Evolutionary conservation across 192 early-diverging fungal species (phyloP).

Genomic region (Coemansia sp.): DNA sequence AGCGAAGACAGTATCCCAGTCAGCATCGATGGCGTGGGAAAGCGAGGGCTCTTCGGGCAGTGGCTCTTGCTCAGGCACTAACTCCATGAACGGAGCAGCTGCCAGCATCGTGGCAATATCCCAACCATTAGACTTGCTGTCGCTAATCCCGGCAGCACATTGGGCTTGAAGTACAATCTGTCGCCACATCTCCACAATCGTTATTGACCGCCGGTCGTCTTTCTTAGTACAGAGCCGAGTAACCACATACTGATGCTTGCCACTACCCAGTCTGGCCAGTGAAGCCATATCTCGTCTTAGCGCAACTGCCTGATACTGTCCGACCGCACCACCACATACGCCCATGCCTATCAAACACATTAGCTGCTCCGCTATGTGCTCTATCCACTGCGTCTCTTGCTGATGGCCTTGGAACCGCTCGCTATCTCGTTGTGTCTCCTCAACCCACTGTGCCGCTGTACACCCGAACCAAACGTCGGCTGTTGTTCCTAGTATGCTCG

Average conservation of each 20-base stretch:
- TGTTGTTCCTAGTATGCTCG: conserved; percentile 17
- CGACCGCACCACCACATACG: background rate
- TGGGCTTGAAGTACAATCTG: background rate
- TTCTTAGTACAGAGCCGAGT: background rate
- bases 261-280: background rate
- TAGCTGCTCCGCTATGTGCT: conserved; percentile 12
- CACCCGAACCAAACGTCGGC: conserved; percentile 38
- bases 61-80: background rate
- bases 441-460: conserved; percentile 33
- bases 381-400: conserved; percentile 4
- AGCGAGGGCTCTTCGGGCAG: background rate
- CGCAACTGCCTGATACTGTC: background rate
- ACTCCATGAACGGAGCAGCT: background rate
- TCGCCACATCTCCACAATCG: conserved; percentile 10
- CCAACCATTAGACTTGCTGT: background rate
- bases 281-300: background rate
- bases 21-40: background rate
- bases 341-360: conserved; percentile 2
- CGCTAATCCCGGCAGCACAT: background rate
- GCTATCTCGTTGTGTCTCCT: conserved; percentile 10
- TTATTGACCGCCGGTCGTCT: background rate
- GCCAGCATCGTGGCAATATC: background rate
- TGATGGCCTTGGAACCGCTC: conserved; percentile 2
- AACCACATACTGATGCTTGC: background rate
- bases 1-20: background rate